Evolutionary conservation across 140 eudicot genomes (phyloP), one percentile per base, ranked within the genome.

Genomic region (Flaveria floridana): DNA sequence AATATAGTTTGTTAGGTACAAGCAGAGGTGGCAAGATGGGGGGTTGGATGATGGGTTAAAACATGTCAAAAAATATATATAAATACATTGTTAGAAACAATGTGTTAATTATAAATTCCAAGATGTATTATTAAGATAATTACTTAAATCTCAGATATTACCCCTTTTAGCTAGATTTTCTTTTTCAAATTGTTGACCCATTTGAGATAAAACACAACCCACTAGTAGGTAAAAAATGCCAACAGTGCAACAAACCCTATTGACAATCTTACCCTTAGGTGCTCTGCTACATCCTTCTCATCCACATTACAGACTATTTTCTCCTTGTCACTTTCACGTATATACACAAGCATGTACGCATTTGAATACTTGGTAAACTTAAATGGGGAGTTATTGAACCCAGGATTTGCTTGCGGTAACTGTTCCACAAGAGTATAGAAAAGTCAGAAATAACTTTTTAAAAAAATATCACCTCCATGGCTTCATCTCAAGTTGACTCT

Each of bases 311-410:
- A 89, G 53, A 92, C 84, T 70, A 92, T 86, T 76, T 89, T 92
- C 28, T 92, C 98, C 85, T 86, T 89, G 87, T 89, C 98, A 78
- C 88, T 87, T 78, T 84, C 96, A 19, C 98, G 92, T 83, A 92
- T 88, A 75, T 92, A 92, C 52, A 92, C 98, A 76, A 92, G 95
- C 98, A 92, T 92, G 71, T 92, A 92, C 23, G 98, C 98, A 77
- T 93, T 93, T 68, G 98, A 93, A 70, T 85, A 83, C 74, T 88
- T 93, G 3, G 96, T 89, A 83, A 89, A 92, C 77, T 89, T 92
- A 68, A 92, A 87, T 1, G 96, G 98, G 2, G 95, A 72, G 81
- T 92, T 91, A 71, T 87, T 92, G 85, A 84, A 92, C 52, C 96
- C 96, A 65, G 96, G 98, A 51, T 92, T 89, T 73, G 91, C 88